Evolutionary conservation across 2,329 filamentous ascomycete species (phyloP).

Genomic region (Pseudogymnoascus sp.): DNA sequence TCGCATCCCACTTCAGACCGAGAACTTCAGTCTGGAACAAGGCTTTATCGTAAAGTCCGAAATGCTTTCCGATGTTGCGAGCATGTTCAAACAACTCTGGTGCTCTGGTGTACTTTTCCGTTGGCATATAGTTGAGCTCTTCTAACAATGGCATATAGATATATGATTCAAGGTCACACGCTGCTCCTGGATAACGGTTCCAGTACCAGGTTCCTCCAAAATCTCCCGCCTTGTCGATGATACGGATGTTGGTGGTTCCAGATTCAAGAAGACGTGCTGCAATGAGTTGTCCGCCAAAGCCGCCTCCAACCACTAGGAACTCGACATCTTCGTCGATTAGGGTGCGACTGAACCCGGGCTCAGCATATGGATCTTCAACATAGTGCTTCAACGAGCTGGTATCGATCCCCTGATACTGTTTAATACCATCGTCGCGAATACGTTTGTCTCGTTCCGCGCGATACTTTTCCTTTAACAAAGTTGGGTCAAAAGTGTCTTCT

Average conservation of each 20-base stretch:
- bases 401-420: constrained; percentile 15
- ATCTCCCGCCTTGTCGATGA: constrained; percentile 41
- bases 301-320: neutral
- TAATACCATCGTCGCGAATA: constrained; percentile 13
- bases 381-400: constrained; percentile 14
- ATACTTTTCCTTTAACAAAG: constrained; percentile 6
- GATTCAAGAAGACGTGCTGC: constrained; percentile 16
- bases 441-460: constrained; percentile 16
- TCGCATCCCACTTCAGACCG: constrained; percentile 16
- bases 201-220: constrained; percentile 46
- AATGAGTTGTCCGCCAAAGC: constrained; percentile 9
- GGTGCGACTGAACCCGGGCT: constrained; percentile 1
- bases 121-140: constrained; percentile 54
- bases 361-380: constrained; percentile 15
- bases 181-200: constrained; percentile 43
- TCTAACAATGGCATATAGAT: constrained; percentile 56
- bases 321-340: neutral
- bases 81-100: constrained; percentile 6
- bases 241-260: constrained; percentile 31
- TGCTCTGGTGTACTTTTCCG: constrained; percentile 18
- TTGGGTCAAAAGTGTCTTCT: neutral
- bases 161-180: constrained; percentile 54
- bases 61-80: neutral
- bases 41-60: neutral
- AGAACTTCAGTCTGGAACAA: constrained; percentile 13